Conservation (phyloP, 1,284 basidiomycete genomes). For the Irpex sp. region DNA sequence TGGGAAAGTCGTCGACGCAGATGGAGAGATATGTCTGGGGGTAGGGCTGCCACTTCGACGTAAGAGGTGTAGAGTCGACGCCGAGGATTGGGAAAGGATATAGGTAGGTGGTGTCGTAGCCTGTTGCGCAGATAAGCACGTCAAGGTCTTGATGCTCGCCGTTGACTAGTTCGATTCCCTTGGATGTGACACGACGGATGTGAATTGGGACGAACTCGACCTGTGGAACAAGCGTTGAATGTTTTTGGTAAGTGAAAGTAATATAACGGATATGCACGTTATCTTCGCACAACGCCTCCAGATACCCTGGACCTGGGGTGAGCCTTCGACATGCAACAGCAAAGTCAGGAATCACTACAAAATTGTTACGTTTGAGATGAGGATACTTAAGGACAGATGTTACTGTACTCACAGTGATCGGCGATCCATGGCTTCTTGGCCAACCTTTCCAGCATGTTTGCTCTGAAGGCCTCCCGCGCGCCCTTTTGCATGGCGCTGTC, state of each 20-base stretch:
- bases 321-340: slow-evolving; percentile 54
- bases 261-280: slow-evolving; percentile 37
- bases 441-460: slow-evolving; percentile 49
- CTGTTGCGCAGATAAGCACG: slow-evolving; percentile 39
- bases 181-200: slow-evolving; percentile 49
- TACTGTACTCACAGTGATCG: slow-evolving; percentile 41
- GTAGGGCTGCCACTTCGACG: slow-evolving; percentile 48
- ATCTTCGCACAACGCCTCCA: slow-evolving; percentile 58
- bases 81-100: slow-evolving; percentile 52
- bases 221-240: slow-evolving; percentile 24
- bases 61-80: slow-evolving; percentile 42
- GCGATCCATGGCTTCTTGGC: slow-evolving; percentile 59
- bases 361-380: background rate
- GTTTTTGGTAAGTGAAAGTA: background rate
- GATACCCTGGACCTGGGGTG: slow-evolving; percentile 64
- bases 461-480: slow-evolving; percentile 38
- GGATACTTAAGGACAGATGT: background rate
- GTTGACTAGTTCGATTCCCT: slow-evolving; percentile 53
- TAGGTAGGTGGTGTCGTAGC: slow-evolving; percentile 50
- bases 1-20: slow-evolving; percentile 58
- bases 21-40: slow-evolving; percentile 53
- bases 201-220: slow-evolving; percentile 50
- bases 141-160: slow-evolving; percentile 54
- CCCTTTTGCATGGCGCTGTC: slow-evolving; percentile 39
- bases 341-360: slow-evolving; percentile 55